Conservation (phyloP, 495 filamentous ascomycete genomes). For the Aspergillus steynii region DNA sequence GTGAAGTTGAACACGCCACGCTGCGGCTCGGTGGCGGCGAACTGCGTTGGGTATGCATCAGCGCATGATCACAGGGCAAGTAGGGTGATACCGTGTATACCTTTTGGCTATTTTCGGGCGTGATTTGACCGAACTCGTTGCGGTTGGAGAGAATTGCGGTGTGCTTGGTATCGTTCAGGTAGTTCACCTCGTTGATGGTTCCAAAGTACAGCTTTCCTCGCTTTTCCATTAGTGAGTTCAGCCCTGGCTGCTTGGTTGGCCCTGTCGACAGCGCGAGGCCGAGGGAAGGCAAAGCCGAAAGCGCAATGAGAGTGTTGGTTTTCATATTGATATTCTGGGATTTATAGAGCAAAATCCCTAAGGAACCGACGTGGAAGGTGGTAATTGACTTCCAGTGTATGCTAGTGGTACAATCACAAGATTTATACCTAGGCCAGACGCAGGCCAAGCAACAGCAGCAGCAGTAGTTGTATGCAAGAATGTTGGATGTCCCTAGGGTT, state of each 20-base stretch:
- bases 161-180: slow-evolving; percentile 21
- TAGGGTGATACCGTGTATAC: slow-evolving; percentile 5
- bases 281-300: too few species aligned
- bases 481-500: too few species aligned
- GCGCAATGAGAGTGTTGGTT: too few species aligned
- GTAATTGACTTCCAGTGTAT: too few species aligned
- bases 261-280: too few species aligned
- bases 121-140: slow-evolving; percentile 53
- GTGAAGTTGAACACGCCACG: slow-evolving; percentile 48
- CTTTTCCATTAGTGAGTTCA: slow-evolving; percentile 20
- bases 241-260: not conserved
- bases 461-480: too few species aligned
- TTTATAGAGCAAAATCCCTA: too few species aligned
- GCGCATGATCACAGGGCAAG: not conserved
- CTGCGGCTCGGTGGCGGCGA: slow-evolving; percentile 42
- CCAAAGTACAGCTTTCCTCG: slow-evolving; percentile 24
- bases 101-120: slow-evolving; percentile 57
- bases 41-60: slow-evolving; percentile 21
- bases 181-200: slow-evolving; percentile 24
- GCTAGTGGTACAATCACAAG: too few species aligned
- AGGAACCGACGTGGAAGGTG: too few species aligned
- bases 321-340: too few species aligned
- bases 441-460: too few species aligned
- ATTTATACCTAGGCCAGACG: too few species aligned
- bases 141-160: slow-evolving; percentile 21